Conservation (phyloP, 129 eudicot species). For the Smallanthus sonchifolius region DNA sequence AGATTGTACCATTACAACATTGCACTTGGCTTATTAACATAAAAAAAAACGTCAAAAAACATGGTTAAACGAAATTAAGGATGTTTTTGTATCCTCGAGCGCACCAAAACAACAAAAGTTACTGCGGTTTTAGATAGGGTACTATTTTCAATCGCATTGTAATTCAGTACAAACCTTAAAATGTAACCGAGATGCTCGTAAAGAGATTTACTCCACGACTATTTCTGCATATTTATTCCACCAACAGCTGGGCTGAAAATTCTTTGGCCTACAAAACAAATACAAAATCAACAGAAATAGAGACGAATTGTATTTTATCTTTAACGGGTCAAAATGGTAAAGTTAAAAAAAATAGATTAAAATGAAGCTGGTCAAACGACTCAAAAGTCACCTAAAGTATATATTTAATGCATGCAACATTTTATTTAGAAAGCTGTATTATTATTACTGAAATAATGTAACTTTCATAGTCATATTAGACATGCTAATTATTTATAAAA, state of each 20-base stretch:
- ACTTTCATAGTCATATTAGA: neutral
- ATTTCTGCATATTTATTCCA: slow-evolving; percentile 26
- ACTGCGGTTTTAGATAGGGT: slow-evolving; percentile 22
- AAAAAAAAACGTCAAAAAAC: slow-evolving; percentile 10
- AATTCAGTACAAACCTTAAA: slow-evolving; percentile 23
- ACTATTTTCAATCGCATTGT: slow-evolving; percentile 16
- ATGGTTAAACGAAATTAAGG: neutral
- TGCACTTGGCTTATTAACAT: slow-evolving; percentile 36
- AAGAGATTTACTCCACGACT: slow-evolving; percentile 2
- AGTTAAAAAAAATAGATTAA: neutral
- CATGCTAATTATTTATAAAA: neutral
- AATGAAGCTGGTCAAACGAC: neutral
- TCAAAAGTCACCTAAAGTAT: neutral
- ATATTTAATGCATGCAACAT: neutral
- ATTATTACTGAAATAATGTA: neutral
- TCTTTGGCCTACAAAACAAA: slow-evolving; percentile 16
- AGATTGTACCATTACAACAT: slow-evolving; percentile 10
- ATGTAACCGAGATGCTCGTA: neutral
- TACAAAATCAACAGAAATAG: neutral
- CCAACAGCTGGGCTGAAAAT: neutral
- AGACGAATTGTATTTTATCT: neutral
- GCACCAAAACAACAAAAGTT: slow-evolving; percentile 30
- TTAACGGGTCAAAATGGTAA: neutral
- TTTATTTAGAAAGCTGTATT: neutral
- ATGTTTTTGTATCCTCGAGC: slow-evolving; percentile 30